Evolutionary conservation across 371 early-diverging fungal species (phyloP).

Genomic region (Gilbertella persicaria): DNA sequence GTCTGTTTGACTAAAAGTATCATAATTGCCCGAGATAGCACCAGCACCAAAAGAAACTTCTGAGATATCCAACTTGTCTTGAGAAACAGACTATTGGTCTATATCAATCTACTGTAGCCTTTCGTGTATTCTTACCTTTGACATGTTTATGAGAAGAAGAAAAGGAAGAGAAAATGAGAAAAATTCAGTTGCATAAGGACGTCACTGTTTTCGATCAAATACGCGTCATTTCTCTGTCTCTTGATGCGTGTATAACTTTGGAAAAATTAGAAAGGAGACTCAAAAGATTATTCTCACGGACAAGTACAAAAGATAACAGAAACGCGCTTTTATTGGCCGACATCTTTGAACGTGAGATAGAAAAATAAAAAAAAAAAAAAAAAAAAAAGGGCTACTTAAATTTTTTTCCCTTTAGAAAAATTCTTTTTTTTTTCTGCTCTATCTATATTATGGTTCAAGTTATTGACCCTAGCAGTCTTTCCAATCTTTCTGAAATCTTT

Average conservation of each 20-base stretch:
- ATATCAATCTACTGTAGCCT: neutral
- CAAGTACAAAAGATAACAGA: neutral
- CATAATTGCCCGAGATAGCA: constrained; percentile 58
- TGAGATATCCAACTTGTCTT: constrained; percentile 42
- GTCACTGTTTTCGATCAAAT: too few species aligned
- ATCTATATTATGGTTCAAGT: constrained; percentile 6
- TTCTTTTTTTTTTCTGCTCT: neutral
- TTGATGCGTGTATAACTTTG: too few species aligned
- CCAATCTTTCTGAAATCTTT: constrained; percentile 75
- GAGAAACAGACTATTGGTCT: constrained; percentile 30
- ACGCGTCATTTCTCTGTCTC: too few species aligned
- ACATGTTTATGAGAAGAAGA: too few species aligned
- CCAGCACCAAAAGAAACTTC: constrained; percentile 58
- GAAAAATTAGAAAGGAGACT: too few species aligned
- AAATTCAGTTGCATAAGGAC: too few species aligned
- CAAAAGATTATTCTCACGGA: too few species aligned
- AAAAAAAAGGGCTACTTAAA: too few species aligned
- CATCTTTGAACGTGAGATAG: neutral
- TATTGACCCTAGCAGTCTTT: constrained; percentile 82
- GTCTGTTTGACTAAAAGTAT: constrained; percentile 48
- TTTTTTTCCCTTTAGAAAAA: neutral
- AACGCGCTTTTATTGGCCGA: neutral
- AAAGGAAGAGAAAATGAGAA: too few species aligned
- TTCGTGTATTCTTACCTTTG: neutral
- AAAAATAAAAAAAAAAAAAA: neutral